Percentiles rank a stretch among this genome's conserved stretches.
These are phyloP conservation scores for Xylaria sp. DNA, from an alignment of 2,329 filamentous ascomycete species.

Conservation along the genomic window DNA sequence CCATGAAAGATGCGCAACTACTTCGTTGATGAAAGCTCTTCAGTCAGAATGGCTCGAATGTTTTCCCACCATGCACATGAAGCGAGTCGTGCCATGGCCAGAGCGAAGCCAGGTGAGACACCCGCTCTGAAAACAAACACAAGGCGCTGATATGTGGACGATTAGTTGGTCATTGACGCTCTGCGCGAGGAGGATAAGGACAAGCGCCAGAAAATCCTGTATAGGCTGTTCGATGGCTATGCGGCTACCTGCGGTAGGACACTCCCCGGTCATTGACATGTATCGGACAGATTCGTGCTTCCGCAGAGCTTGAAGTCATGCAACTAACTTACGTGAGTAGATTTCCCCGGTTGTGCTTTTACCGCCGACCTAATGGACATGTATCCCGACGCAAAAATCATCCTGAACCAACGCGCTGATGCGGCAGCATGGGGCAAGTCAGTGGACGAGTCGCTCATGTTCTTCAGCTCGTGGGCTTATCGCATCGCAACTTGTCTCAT, in stretches of 20 bases:
- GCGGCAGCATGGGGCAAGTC: constrained; percentile 39
- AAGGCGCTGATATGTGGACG: not conserved
- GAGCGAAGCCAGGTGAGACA: constrained; percentile 34
- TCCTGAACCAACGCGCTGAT: constrained; percentile 42
- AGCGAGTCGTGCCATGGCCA: constrained; percentile 29
- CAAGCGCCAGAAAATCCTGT: constrained; percentile 40
- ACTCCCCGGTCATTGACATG: not conserved
- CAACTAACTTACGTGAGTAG: not conserved
- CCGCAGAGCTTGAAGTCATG: not conserved
- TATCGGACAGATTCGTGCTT: not conserved
- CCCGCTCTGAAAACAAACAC: not conserved
- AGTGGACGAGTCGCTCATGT: constrained; percentile 32
- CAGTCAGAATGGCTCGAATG: constrained; percentile 38
- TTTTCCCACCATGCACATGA: constrained; percentile 43
- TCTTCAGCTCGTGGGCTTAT: constrained; percentile 35
- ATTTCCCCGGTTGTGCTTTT: constrained; percentile 44
- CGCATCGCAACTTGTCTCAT: constrained; percentile 15
- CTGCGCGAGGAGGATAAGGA: constrained; percentile 37
- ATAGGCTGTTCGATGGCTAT: constrained; percentile 42
- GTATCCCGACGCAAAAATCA: constrained; percentile 43
- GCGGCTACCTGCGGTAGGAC: constrained; percentile 22
- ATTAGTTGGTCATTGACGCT: constrained; percentile 31
- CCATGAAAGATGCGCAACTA: constrained; percentile 40
- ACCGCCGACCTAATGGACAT: constrained; percentile 47
- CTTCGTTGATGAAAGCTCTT: constrained; percentile 44